phyloP scores from a whole-genome alignment of 805 yeast genomes.

The Blastobotrys peoriensis region DNA sequence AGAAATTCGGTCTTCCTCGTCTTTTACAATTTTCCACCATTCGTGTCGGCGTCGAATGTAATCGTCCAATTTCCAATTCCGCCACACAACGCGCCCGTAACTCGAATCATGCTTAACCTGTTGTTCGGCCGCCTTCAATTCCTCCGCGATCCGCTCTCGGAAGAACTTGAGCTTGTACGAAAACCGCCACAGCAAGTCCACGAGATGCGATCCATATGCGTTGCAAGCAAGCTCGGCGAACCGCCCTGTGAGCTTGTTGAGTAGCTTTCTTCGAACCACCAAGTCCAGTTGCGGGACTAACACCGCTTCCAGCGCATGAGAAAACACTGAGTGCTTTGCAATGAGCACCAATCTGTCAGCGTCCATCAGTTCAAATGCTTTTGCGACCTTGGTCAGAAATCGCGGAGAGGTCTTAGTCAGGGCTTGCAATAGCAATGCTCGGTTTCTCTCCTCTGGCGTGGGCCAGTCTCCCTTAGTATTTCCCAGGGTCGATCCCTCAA shows the following conservation, averaged over 20 bases:
- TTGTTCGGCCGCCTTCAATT: slow-evolving; percentile 46
- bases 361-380: slow-evolving; percentile 54
- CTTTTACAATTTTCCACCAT: slow-evolving; percentile 55
- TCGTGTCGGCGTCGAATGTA: slow-evolving; percentile 68
- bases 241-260: slow-evolving; percentile 54
- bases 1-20: slow-evolving; percentile 26
- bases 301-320: slow-evolving; percentile 75
- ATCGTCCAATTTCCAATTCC: slow-evolving; percentile 86
- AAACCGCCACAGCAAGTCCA: slow-evolving; percentile 78
- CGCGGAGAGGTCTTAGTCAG: slow-evolving; percentile 61
- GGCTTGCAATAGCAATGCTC: slow-evolving; percentile 68
- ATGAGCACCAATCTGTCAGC: slow-evolving; percentile 59
- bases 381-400: slow-evolving; percentile 48
- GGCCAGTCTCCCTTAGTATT: slow-evolving; percentile 81
- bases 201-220: slow-evolving; percentile 86
- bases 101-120: slow-evolving; percentile 73
- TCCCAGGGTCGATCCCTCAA: slow-evolving; percentile 68
- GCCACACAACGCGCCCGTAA: slow-evolving; percentile 92
- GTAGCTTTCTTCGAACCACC: slow-evolving; percentile 57
- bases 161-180: slow-evolving; percentile 71
- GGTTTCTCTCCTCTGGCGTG: slow-evolving; percentile 79
- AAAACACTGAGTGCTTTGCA: slow-evolving; percentile 85
- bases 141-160: slow-evolving; percentile 78
- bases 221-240: slow-evolving; percentile 64
- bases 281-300: slow-evolving; percentile 42